Evolutionary conservation across 2,329 filamentous ascomycete species (phyloP).

Genomic region (Ophiocordyceps unilateralis): DNA sequence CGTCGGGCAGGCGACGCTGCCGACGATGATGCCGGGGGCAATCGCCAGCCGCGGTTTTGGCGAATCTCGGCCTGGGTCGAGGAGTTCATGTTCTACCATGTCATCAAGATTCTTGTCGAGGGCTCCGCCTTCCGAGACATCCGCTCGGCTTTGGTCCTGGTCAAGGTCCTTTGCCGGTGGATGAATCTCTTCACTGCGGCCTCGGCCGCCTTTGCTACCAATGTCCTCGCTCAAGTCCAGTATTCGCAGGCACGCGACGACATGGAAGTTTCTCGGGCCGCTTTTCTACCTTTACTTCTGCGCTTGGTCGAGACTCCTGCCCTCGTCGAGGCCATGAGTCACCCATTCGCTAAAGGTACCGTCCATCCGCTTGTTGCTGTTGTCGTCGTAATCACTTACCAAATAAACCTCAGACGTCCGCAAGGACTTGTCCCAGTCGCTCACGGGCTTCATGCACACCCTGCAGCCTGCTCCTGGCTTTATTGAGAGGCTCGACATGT

Average conservation of each 20-base stretch:
- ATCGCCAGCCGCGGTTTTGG: conserved; percentile 24
- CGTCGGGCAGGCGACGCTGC: conserved; percentile 1
- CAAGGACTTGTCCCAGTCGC: conserved; percentile 29
- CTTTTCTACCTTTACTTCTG: conserved; percentile 45
- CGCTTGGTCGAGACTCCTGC: conserved; percentile 41
- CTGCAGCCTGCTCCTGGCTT: conserved; percentile 39
- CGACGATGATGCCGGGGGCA: conserved; percentile 4
- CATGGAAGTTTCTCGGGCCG: conserved; percentile 42
- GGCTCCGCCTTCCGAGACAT: conserved; percentile 28
- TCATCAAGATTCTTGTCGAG: conserved; percentile 67
- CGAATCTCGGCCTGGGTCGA: conserved; percentile 46
- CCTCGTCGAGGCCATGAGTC: conserved; percentile 35
- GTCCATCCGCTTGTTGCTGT: not conserved
- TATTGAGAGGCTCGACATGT: conserved; percentile 35
- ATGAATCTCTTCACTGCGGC: conserved; percentile 39
- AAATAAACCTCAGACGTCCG: conserved; percentile 22
- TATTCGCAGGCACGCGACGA: conserved; percentile 32
- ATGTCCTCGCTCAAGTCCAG: conserved; percentile 28
- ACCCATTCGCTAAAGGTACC: conserved; percentile 34
- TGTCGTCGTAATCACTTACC: not conserved
- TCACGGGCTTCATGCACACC: conserved; percentile 38
- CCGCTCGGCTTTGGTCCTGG: conserved; percentile 31
- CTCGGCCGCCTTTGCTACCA: conserved; percentile 27
- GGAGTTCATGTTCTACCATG: conserved; percentile 84
- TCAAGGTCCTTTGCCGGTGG: conserved; percentile 35